These are phyloP conservation scores for Rheum nobile DNA, from an alignment of 148 eudicot species.

Conservation along the genomic window DNA sequence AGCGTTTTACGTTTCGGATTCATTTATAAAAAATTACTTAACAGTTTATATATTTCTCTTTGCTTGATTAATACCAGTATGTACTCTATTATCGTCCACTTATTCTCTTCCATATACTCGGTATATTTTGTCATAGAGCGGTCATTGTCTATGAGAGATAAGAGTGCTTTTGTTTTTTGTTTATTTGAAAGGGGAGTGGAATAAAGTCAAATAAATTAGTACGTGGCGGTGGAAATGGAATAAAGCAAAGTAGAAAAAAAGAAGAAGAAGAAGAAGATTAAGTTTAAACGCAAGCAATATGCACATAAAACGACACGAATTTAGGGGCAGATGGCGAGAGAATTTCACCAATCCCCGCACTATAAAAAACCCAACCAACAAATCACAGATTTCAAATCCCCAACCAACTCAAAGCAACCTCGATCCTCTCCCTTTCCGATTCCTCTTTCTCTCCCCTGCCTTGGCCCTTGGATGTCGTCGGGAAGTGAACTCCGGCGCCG, in stretches of 20 bases:
- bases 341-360: background rate
- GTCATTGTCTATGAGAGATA: background rate
- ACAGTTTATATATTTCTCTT: background rate
- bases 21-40: no score
- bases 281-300: conserved; percentile 1
- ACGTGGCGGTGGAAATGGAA: background rate
- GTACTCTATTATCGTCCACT: background rate
- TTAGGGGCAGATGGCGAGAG: background rate
- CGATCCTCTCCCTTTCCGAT: background rate
- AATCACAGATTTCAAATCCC: background rate
- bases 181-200: background rate
- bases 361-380: background rate
- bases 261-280: background rate
- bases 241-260: background rate
- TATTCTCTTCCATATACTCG: background rate
- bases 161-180: background rate
- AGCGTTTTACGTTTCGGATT: no score
- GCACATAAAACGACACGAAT: background rate
- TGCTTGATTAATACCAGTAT: background rate
- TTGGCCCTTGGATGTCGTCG: background rate
- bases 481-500: conserved; percentile 1
- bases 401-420: conserved; percentile 3
- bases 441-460: background rate
- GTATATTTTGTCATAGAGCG: background rate
- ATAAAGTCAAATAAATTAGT: background rate